These are phyloP conservation scores for Pseudonectria buxi DNA, from an alignment of 2,329 filamentous ascomycete species.

Conservation along the genomic window DNA sequence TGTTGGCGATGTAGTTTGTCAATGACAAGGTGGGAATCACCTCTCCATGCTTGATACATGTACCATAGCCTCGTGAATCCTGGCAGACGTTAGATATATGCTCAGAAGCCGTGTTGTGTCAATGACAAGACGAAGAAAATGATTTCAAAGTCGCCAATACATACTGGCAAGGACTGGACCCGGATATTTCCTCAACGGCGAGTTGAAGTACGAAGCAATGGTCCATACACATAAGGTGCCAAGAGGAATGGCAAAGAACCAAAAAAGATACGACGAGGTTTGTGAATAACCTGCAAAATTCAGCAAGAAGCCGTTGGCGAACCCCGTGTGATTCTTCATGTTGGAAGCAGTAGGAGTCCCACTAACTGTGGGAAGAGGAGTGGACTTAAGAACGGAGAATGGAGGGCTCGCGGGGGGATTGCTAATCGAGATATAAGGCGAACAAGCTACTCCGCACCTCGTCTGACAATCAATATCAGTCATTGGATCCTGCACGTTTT, in stretches of 20 bases:
- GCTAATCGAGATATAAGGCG: too few species aligned
- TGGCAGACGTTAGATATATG: conserved; percentile 1
- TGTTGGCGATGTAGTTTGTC: conserved; percentile 31
- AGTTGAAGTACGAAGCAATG: conserved; percentile 7
- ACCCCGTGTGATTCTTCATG: conserved; percentile 5
- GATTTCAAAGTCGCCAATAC: too few species aligned
- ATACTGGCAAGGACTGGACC: conserved; percentile 26
- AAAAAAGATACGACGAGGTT: neutral
- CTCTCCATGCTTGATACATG: conserved; percentile 22
- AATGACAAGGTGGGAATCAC: conserved; percentile 23
- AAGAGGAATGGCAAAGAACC: neutral
- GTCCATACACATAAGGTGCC: conserved; percentile 5
- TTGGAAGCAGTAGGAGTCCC: neutral
- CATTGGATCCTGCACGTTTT: too few species aligned
- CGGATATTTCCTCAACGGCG: conserved; percentile 25
- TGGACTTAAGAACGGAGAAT: too few species aligned
- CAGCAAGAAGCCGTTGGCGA: neutral
- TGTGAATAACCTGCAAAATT: neutral
- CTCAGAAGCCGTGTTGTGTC: neutral
- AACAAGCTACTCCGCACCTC: too few species aligned
- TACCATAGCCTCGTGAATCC: conserved; percentile 32
- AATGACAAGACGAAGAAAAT: neutral
- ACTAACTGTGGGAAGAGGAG: too few species aligned
- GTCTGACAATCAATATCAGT: too few species aligned
- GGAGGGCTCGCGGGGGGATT: too few species aligned